Base-by-base conservation (phyloP, 129 eudicot species). In the Gnaphalium uliginosum region DNA sequence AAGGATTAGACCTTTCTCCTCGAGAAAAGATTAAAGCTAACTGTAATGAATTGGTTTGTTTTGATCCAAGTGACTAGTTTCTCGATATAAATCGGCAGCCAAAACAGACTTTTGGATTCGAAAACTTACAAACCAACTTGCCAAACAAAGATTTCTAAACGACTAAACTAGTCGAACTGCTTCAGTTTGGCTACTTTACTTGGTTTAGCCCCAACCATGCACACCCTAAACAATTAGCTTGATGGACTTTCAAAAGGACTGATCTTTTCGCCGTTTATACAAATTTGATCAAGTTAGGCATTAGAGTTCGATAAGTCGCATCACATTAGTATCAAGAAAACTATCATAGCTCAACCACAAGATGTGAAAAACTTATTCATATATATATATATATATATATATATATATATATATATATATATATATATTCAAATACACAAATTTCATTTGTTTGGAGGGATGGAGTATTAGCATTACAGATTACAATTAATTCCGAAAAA, bases 391-490 rank as follows among this genome's bases (percentile, higher is more conserved):
- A 50, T 15, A 11, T 6, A 17, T 73, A 74, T 74, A 73, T 6
- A n/a, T n/a, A n/a, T n/a, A n/a, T n/a, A n/a, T n/a, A n/a, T 8
- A 43, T 46, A 50, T 50, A 14, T 17, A 50, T 50, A 50, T 14
- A 10, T 5, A 19, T 74, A 74, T 74, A 74, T 63, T 75, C 79
- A 75, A 75, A 75, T 63, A 63, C 79, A 63, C 71, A 75, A 63
- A 64, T 75, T 74, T 48, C 63, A 64, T 61, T 53, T 29, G 63
- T 75, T 63, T 75, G 79, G 79, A 64, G 62, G 79, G 79, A 64
- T 62, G 78, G 30, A 74, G 61, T 46, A 74, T 74, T 74, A 61
- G 70, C 70, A 26, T 61, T 26, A 74, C 62, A 74, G 70, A 74
- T 43, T 74, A 46, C 61, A 74, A 61, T 27, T 74, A 61, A 62